Percentiles rank a stretch among this genome's conserved stretches.
Evolutionary conservation across 1,284 basidiomycete species (phyloP).

Genomic region (Ustilago esculenta): DNA sequence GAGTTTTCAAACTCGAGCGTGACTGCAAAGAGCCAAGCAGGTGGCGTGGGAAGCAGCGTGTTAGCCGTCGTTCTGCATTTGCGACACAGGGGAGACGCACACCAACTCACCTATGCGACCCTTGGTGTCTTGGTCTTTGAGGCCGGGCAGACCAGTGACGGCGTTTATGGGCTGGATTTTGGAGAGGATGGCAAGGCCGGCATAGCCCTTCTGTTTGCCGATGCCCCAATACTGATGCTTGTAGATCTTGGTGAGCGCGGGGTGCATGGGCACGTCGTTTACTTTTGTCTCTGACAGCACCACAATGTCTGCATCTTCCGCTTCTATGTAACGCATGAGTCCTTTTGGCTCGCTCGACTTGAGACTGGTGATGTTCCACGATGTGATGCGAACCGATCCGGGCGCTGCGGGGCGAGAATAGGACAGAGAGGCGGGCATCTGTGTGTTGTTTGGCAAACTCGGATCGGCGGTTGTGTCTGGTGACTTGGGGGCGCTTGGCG

Average conservation of each 20-base stretch:
- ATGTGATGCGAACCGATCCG: conserved; percentile 43
- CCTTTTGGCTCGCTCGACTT: conserved; percentile 60
- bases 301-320: conserved; percentile 62
- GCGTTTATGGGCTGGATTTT: conserved; percentile 76
- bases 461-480: conserved; percentile 35
- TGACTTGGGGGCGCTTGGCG: conserved; percentile 27
- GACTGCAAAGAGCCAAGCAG: conserved; percentile 71
- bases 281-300: conserved; percentile 64
- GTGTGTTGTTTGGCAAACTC: conserved; percentile 40
- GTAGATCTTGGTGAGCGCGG: conserved; percentile 52
- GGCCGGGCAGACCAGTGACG: conserved; percentile 73
- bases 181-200: conserved; percentile 82
- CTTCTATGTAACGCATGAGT: conserved; percentile 60
- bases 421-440: conserved; percentile 27
- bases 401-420: conserved; percentile 25
- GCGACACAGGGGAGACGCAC: neutral
- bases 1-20: conserved; percentile 80
- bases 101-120: conserved; percentile 47
- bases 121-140: conserved; percentile 52
- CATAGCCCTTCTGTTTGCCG: conserved; percentile 68
- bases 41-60: neutral
- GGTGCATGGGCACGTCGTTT: conserved; percentile 57
- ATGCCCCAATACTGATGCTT: conserved; percentile 65
- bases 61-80: neutral
- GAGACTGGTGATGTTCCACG: conserved; percentile 64